Percentiles rank a stretch among this genome's conserved stretches.
phyloP scores from a whole-genome alignment of 345 rosid species.

The Viola odorata region DNA sequence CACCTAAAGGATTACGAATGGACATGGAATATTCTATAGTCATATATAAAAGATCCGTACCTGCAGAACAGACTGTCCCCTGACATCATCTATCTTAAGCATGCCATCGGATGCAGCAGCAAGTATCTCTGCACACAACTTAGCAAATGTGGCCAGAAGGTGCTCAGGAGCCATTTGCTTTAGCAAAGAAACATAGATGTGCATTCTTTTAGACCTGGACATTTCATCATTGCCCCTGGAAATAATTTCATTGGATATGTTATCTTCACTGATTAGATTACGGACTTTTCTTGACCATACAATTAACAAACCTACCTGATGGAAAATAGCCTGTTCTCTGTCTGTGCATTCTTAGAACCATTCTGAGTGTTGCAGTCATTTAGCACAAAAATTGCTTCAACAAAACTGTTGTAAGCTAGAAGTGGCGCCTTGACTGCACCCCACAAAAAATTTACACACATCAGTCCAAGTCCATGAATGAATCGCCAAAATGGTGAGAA shows the following conservation, averaged over 20 bases:
- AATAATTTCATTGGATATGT: constrained; percentile 10
- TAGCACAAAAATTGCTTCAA: constrained; percentile 84
- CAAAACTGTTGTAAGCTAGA: constrained; percentile 92
- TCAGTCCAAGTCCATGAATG: constrained; percentile 14
- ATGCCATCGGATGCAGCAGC: constrained; percentile 91
- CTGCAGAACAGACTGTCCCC: constrained; percentile 88
- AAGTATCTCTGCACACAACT: constrained; percentile 88
- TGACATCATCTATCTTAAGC: constrained; percentile 61
- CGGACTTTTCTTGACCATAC: constrained; percentile 4
- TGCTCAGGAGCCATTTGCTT: constrained; percentile 99
- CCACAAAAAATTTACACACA: constrained; percentile 2
- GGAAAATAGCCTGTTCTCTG: constrained; percentile 54
- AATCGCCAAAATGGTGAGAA: constrained; percentile 3
- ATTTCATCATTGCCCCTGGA: constrained; percentile 75
- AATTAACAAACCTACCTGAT: constrained; percentile 43
- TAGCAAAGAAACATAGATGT: constrained; percentile 61
- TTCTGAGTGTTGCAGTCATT: constrained; percentile 67
- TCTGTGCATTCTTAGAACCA: constrained; percentile 46
- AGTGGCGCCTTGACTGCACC: constrained; percentile 85
- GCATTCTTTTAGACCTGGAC: constrained; percentile 83
- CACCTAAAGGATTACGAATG: too few species aligned
- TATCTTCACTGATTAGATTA: constrained; percentile 3
- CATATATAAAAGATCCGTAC: constrained; percentile 24
- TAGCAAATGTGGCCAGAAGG: constrained; percentile 89
- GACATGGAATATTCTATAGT: not conserved